These are phyloP conservation scores for Lumnitzera littorea DNA, from an alignment of 345 rosid species.

Conservation along the genomic window DNA sequence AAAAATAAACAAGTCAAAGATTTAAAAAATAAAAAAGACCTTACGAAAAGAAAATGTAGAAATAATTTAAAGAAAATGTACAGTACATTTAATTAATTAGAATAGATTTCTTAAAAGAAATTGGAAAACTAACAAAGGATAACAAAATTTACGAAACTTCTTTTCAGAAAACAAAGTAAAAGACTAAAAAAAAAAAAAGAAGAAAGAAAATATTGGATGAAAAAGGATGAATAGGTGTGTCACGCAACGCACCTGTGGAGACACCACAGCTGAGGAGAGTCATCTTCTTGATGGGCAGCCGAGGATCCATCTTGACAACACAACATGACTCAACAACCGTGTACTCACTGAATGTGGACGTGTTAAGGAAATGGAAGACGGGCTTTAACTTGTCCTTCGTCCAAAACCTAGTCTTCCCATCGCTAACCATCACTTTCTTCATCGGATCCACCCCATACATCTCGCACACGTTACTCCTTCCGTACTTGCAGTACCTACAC, in stretches of 20 bases:
- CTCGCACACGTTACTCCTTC: conserved; percentile 40
- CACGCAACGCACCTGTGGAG: conserved; percentile 42
- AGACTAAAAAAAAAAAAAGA: too few species aligned
- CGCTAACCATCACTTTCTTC: conserved; percentile 46
- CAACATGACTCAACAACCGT: conserved; percentile 57
- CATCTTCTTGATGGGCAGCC: conserved; percentile 47
- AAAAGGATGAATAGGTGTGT: background rate
- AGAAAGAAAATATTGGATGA: background rate
- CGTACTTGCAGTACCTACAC: conserved; percentile 36
- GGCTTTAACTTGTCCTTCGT: conserved; percentile 27
- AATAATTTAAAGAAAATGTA: too few species aligned
- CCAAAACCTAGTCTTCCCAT: conserved; percentile 48
- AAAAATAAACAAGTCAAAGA: too few species aligned
- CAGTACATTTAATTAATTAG: too few species aligned
- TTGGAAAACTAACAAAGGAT: too few species aligned
- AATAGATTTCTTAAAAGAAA: too few species aligned
- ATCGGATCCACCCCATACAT: conserved; percentile 39
- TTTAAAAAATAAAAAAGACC: too few species aligned
- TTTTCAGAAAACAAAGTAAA: too few species aligned
- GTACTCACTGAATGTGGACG: conserved; percentile 64
- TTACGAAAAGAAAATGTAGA: too few species aligned
- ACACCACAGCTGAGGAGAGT: conserved; percentile 62
- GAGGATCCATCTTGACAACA: conserved; percentile 39
- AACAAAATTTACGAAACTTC: too few species aligned
- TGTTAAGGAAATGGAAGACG: conserved; percentile 55